Evolutionary conservation across 163 green algal genomes (phyloP), one percentile per base, ranked within the genome.

Genomic region (Volvox carteri): DNA sequence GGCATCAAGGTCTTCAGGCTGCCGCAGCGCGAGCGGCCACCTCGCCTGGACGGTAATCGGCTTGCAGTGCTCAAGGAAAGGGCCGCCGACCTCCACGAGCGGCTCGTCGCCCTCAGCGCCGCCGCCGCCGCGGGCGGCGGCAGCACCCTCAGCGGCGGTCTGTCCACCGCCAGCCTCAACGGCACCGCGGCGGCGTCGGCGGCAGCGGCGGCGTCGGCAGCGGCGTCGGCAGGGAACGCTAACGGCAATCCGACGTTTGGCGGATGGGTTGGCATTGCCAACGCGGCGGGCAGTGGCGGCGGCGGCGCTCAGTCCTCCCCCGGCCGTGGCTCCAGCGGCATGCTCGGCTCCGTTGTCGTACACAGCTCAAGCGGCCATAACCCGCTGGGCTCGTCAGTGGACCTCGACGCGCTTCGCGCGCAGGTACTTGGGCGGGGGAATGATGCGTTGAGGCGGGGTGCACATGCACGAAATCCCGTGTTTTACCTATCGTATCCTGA

Each of bases 1-100:
- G 90, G 90, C 0, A 4, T 93, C 37, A 80, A 85, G n/a, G 72
- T 86, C 37, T 92, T 91, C 86, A 62, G 73, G 50, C 39, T 93
- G 67, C 90, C 90, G 30, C 19, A 44, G 3, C 65, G 86, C 16
- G 90, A 93, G 37, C 50, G 81, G 44, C 90, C 90, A 23, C 48
- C 72, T 14, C 30, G 77, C 7, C 67, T 93, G 28, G 78, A 93
- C 33, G 12, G 23, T 12, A 84, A 73, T 30, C 37, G 86, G 6
- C 86, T 93, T 44, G 37, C 16, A n/a, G 67, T 70, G 30, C 84
- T 92, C n/a, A 75, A 85, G 56, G 62, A 52, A 42, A 1, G 72
- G 56, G 78, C 39, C 58, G 44, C 30, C 0, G 85, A 90, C 9
- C 58, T 86, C 9, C 14, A 56, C 3, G 74, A 86, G 7, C 73